Base-by-base conservation (phyloP, 1,284 basidiomycete genomes). In the Phellinidium pouzarii region DNA sequence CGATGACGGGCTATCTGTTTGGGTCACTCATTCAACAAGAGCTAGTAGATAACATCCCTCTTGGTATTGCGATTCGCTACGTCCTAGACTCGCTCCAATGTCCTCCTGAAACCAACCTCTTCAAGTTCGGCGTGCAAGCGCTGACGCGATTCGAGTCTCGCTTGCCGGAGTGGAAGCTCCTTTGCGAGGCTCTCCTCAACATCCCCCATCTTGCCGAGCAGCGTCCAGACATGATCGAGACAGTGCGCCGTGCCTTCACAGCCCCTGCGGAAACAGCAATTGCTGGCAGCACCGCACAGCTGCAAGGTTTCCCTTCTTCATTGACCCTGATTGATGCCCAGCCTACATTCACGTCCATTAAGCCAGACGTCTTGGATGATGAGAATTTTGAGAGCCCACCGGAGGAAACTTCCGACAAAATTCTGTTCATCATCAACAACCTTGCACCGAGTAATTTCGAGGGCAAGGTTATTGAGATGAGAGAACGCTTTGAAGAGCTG, bases 381-480 rank as follows among this genome's bases (percentile, higher is more conserved):
- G 80, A 81, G 54, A 66, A 68, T 51, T 74, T 87, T 20, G 73
- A 78, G 47, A 70, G 76, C 50, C 96, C 95, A 2, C 80, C 87
- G 17, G 92, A 97, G 65, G 90, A 91, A 59, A 71, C 88, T 20
- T 91, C 93, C 20, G 96, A 99, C 76, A 87, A 86, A 63, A 93
- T 99, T 60, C 76, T 99, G 46, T 99, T 99, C 76, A 93, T 97
- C 62, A 85, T 99, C 70, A 99, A 99, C 75, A 98, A 99, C 62
- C 79, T 99, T 49, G 93, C 95, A 0, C 90, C 92, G 3, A 91
- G 77, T 69, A 99, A 99, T 66, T 92, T 97, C 59, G 92, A 94
- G 38, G 65, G 77, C 27, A 98, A 97, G 69, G 71, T 94, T 31
- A 68, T 71, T 40, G 94, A 96, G 64, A 92, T 97, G 82, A 76